Conservation (phyloP, 208 protist species). For the Perkinsela sp. region DNA sequence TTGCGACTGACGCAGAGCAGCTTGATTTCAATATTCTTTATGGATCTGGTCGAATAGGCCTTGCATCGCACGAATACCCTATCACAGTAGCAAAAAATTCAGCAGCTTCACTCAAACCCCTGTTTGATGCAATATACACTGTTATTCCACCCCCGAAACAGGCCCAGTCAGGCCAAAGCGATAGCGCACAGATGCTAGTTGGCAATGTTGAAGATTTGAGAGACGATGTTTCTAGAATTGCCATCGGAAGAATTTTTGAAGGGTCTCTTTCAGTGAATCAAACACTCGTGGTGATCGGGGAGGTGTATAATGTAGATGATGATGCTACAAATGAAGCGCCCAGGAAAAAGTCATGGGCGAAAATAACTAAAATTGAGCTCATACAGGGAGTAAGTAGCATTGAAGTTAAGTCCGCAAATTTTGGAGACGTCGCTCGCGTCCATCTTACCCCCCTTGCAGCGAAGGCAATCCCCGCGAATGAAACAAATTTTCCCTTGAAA, state of each 20-base stretch:
- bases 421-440: constrained; percentile 51
- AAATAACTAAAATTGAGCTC: constrained; percentile 19
- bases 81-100: constrained; percentile 34
- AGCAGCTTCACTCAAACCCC: constrained; percentile 40
- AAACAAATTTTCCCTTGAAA: constrained; percentile 18
- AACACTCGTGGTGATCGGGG: constrained; percentile 49
- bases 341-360: not conserved
- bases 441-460: constrained; percentile 37
- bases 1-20: constrained; percentile 71
- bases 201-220: constrained; percentile 52
- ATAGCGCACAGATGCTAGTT: constrained; percentile 72
- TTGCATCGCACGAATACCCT: constrained; percentile 7
- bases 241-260: constrained; percentile 67
- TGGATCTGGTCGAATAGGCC: constrained; percentile 64
- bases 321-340: too few relatives aligned
- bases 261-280: constrained; percentile 55
- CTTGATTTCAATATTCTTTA: constrained; percentile 80
- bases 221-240: constrained; percentile 47
- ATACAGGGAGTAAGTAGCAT: constrained; percentile 47
- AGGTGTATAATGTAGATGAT: constrained; percentile 23
- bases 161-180: constrained; percentile 7
- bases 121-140: constrained; percentile 77
- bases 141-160: constrained; percentile 27
- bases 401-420: constrained; percentile 19
- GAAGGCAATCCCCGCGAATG: constrained; percentile 13